Evolutionary conservation across 1,284 basidiomycete genomes (phyloP), one percentile per base, ranked within the genome.

Genomic region (Tylopilus sp.): DNA sequence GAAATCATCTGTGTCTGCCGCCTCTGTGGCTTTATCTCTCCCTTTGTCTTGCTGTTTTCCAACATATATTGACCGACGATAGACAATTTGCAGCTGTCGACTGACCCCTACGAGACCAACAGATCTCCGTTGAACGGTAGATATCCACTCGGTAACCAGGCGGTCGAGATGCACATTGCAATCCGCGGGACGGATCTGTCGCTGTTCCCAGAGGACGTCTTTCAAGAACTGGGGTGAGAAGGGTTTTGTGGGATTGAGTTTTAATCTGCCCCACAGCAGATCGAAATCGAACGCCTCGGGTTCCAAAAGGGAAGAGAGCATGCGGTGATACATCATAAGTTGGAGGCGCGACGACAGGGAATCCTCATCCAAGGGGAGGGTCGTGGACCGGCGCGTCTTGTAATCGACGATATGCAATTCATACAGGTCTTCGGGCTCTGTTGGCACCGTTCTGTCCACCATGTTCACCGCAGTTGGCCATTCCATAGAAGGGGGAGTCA

Each of bases 291-390:
- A 75, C 2, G 71, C 64, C 25, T 72, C 59, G 0, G 67, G 63
- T 3, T 73, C 63, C 15, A 86, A 60, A 12, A 87, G 68, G 16
- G 65, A 68, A 34, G 77, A 75, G 12, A 93, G 71, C 38, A 94
- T 77, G 42, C 83, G 82, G 59, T 84, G 80, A 66, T 94, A 94
- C 26, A 92, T 65, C 89, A 92, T 92, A 5, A 93, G 75, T 64
- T 94, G 91, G 16, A 91, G 69, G n/a, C 79, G 78, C 0, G 89
- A 80, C 0, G 81, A 69, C 13, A 79, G 60, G 0, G 82, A 76
- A 59, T 92, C 88, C 37, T 76, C 75, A 15, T 82, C 73, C 9
- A 71, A 64, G 0, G 91, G 91, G 2, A 92, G 53, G 7, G 67
- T 74, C 0, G 71, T 60, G 0, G 63, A 65, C 6, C 70, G 72